Percentiles rank a stretch among this genome's conserved stretches.
Conservation (phyloP, 495 filamentous ascomycete species). For the Cryomyces minteri region DNA sequence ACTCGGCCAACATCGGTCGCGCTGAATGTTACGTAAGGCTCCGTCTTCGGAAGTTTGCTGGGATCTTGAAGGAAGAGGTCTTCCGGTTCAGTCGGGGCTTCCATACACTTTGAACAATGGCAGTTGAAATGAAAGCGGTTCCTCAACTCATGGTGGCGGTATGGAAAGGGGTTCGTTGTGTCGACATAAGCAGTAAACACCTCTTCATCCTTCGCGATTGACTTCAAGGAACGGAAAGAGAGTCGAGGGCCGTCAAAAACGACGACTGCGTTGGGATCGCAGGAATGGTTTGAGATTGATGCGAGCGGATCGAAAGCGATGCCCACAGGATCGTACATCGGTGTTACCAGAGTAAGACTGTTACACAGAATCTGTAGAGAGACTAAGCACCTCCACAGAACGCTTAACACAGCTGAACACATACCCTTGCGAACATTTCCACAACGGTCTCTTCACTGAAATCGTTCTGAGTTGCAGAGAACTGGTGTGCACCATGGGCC, state of each 20-base stretch:
- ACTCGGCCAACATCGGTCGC: slow-evolving; percentile 1
- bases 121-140: slow-evolving; percentile 50
- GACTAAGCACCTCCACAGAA: not conserved
- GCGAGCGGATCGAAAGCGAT: slow-evolving; percentile 39
- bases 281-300: slow-evolving; percentile 49
- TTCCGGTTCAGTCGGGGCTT: slow-evolving; percentile 11
- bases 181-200: slow-evolving; percentile 55
- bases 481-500: slow-evolving; percentile 32
- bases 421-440: not conserved
- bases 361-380: slow-evolving; percentile 31
- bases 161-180: slow-evolving; percentile 28
- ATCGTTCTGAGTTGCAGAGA: slow-evolving; percentile 23
- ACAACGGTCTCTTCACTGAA: not conserved
- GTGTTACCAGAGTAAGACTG: slow-evolving; percentile 39
- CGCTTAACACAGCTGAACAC: not conserved
- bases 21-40: not conserved
- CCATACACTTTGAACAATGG: slow-evolving; percentile 33
- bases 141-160: slow-evolving; percentile 32
- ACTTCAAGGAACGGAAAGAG: slow-evolving; percentile 21
- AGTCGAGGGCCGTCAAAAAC: slow-evolving; percentile 35
- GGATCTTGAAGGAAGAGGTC: slow-evolving; percentile 10
- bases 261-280: slow-evolving; percentile 46
- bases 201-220: slow-evolving; percentile 36
- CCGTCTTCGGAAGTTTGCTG: slow-evolving; percentile 1
- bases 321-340: slow-evolving; percentile 40